Evolutionary conservation across 2,329 filamentous ascomycete genomes (phyloP), one percentile per base, ranked within the genome.

Genomic region (Hirsutella minnesotensis): DNA sequence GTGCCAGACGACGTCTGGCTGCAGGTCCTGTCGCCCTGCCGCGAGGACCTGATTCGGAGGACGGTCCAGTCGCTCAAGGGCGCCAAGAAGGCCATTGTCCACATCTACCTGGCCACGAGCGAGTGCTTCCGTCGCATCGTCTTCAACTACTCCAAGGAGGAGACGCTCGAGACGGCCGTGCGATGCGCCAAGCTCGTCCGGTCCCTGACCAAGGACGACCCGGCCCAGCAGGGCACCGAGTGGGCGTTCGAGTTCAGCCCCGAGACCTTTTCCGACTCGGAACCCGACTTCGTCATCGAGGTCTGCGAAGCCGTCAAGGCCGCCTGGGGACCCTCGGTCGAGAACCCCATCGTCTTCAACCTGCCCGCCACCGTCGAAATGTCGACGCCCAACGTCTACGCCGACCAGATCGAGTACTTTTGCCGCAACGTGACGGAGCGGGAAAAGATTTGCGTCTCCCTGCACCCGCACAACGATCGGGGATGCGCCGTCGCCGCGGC

Each of bases 371-470:
- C 92, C 0, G 90, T 96, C 30, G 92, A 98, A 67, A 81, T 95
- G 80, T 68, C 86, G 1, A 95, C 92, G 1, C 89, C 89, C 29
- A 98, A 98, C 60, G 77, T 95, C 39, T 98, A 92, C 60, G 92
- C 92, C 40, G 92, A 98, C 58, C 84, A 94, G 67, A 86, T 98
- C 48, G 92, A 98, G 62, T 94, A 86, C 67, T 98, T 98, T 65
- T 94, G 87, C 69, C 77, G 73, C 41, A 74, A 90, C 59, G 88
- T 96, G 57, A 74, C 75, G 0, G 84, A 95, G 62, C 74, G 89
- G 41, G 83, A 95, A 56, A 92, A 88, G 67, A 75, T 95, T 40
- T 86, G 81, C 54, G 84, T 96, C 9, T 94, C 86, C 47, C 74
- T 96, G 42, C 92, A 96, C 61, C 86, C 87, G 9, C 90, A 98